Conservation (phyloP, 371 early-diverging fungal genomes). For the Haplosporangium sp. region DNA sequence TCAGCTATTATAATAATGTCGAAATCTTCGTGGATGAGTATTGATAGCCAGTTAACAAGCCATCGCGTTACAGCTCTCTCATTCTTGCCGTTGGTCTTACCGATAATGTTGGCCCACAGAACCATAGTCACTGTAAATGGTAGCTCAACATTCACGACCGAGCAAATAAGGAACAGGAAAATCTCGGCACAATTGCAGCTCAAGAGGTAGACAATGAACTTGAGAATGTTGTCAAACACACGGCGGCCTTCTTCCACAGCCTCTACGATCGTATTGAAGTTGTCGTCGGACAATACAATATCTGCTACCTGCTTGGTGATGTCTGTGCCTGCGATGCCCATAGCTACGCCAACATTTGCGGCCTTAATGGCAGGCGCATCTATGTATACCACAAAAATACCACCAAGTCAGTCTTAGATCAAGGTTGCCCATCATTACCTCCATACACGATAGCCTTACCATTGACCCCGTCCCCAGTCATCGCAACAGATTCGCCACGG, state of each 20-base stretch:
- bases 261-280: constrained; percentile 81
- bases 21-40: no score
- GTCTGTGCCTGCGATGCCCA: constrained; percentile 91
- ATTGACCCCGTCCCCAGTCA: constrained; percentile 94
- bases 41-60: neutral
- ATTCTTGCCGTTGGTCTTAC: no score
- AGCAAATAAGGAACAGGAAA: constrained; percentile 70
- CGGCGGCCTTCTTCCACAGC: constrained; percentile 86
- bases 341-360: constrained; percentile 91
- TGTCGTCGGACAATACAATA: constrained; percentile 84
- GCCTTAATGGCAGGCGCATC: constrained; percentile 91
- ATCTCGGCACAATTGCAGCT: constrained; percentile 88
- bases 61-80: no score
- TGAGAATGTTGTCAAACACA: constrained; percentile 92
- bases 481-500: constrained; percentile 71
- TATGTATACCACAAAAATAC: neutral
- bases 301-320: constrained; percentile 92
- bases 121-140: constrained; percentile 74
- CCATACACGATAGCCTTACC: constrained; percentile 14
- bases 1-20: constrained; percentile 18
- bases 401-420: neutral
- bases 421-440: neutral
- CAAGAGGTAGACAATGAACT: constrained; percentile 91
- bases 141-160: constrained; percentile 61
- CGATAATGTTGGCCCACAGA: constrained; percentile 88